These are phyloP conservation scores for Candida maesae DNA, from an alignment of 805 yeast species.

Conservation along the genomic window DNA sequence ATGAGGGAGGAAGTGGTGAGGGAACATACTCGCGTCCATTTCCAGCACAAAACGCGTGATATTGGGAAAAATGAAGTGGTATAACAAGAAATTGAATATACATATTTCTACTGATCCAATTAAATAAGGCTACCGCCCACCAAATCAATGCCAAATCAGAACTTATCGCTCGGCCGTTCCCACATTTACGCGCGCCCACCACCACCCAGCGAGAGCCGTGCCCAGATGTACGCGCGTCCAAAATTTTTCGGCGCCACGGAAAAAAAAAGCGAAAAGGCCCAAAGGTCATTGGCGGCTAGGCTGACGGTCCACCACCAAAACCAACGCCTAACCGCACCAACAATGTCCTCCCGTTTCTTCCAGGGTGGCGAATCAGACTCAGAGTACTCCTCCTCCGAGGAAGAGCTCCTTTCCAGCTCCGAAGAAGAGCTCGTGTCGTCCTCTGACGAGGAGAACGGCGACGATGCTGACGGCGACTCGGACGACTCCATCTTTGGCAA, in stretches of 20 bases:
- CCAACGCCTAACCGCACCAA: constrained; percentile 8
- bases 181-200: constrained; percentile 16
- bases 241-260: constrained; percentile 11
- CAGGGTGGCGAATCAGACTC: constrained; percentile 44
- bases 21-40: no score
- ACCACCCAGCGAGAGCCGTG: constrained; percentile 1
- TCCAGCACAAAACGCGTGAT: no score
- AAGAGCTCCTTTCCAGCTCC: constrained; percentile 40
- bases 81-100: no score
- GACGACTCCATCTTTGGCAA: constrained; percentile 34
- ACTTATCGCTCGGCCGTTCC: constrained; percentile 2
- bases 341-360: constrained; percentile 87
- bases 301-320: background rate
- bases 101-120: background rate
- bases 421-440: constrained; percentile 31
- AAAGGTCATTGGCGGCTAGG: background rate
- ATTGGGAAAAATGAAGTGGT: no score
- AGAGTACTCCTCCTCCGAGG: constrained; percentile 42
- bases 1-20: no score
- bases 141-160: background rate
- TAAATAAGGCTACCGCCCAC: background rate
- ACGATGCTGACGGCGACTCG: constrained; percentile 22
- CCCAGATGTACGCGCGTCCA: constrained; percentile 16
- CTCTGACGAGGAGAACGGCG: constrained; percentile 27
- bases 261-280: constrained; percentile 22